Percentiles rank a stretch among this genome's conserved stretches.
Conservation (phyloP, 768 basidiomycete species). For the Leccinum aurantiacum region DNA sequence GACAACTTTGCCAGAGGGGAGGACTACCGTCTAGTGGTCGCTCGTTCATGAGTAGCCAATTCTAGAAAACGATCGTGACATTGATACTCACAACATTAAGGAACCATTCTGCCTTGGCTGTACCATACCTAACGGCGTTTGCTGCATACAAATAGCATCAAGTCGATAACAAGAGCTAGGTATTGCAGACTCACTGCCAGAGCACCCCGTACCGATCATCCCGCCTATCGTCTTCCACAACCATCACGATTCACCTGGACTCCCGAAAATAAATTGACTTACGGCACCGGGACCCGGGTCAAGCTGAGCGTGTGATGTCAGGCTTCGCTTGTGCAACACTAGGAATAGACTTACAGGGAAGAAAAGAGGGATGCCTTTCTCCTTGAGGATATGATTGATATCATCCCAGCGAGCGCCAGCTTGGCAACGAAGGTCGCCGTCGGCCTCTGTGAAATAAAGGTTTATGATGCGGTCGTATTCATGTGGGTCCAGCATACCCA, state of each 20-base stretch:
- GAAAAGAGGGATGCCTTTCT: constrained; percentile 74
- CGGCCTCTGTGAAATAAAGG: constrained; percentile 46
- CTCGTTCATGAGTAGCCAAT: not conserved
- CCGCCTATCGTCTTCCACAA: constrained; percentile 71
- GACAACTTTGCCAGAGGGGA: constrained; percentile 82
- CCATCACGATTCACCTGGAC: constrained; percentile 10
- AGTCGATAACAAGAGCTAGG: not conserved
- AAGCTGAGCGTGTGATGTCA: constrained; percentile 40
- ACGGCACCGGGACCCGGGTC: constrained; percentile 74
- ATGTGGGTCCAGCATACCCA: constrained; percentile 28
- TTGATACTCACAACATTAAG: constrained; percentile 61
- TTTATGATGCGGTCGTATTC: constrained; percentile 1
- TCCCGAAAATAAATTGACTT: constrained; percentile 24
- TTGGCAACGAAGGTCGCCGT: constrained; percentile 76
- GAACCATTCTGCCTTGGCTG: constrained; percentile 87
- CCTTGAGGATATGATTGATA: constrained; percentile 66
- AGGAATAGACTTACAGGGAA: constrained; percentile 62
- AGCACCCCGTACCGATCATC: constrained; percentile 86
- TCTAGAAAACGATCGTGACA: not conserved
- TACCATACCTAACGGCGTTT: constrained; percentile 84
- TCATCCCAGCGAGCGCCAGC: constrained; percentile 78
- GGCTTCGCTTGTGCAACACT: not conserved
- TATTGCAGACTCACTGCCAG: constrained; percentile 59
- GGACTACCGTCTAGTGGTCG: constrained; percentile 66
- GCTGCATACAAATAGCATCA: constrained; percentile 38